Base-by-base conservation (phyloP, 169 alveolate genomes). In the Fabrea salina region DNA sequence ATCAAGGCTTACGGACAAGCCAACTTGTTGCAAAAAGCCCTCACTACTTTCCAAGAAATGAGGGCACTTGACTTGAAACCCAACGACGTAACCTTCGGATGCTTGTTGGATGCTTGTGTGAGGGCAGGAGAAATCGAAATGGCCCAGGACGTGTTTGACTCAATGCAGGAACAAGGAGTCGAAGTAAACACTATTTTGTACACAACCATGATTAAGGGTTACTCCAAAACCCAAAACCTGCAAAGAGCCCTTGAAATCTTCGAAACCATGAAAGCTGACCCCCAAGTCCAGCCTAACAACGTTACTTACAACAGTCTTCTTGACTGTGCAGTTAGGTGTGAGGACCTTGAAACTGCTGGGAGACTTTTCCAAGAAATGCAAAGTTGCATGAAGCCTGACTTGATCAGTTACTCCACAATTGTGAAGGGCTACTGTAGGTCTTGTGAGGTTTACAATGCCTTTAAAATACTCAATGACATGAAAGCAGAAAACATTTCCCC, bases 351-450 rank as follows among this genome's bases (percentile, higher is more conserved):
- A 72, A 81, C 86, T 59, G 98, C 98, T 8, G 87, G 90, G 25
- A 61, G 88, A 5, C 71, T 95, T 41, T 92, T 96, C 37, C 90
- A 84, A 68, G 96, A 92, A 79, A 92, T 94, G 98, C 83, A 78
- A 67, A 71, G 83, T 77, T 79, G 86, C 43, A 87, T 95, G 35
- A 89, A 85, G 76, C 98, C 99, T 11, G 99, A 97, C 83, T 84
- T 96, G 50, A 96, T 97, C 32, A 96, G 98, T 22, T 97, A 88
- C 75, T 89, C 97, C 44, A 93, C 99, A 32, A 80, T 96, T 86
- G 94, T 97, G 43, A 97, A 96, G 81, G 98, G 99, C 33, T 94
- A 92, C 86, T 95, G 98, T 84, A 95, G 91, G 75, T 92, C 89
- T 78, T 92, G 95, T 50, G 89, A 93, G 56, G 90, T 97, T 89